A percentile compares a stretch with the other conserved stretches of the same genome.
Conservation (phyloP, 1,284 basidiomycete genomes). For the Inonotus obliquus region DNA sequence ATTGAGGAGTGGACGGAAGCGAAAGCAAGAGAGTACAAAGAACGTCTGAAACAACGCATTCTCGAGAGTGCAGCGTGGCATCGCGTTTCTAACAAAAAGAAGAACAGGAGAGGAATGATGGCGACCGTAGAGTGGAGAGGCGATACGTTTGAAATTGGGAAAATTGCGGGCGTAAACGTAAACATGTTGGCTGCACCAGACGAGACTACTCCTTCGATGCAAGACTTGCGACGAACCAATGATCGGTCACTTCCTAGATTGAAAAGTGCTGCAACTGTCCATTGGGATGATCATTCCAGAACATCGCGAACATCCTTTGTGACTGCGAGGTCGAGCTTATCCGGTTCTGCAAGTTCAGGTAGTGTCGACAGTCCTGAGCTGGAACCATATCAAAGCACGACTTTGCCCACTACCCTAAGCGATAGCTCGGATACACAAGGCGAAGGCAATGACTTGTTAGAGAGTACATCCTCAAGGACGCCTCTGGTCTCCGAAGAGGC, state of each 20-base stretch:
- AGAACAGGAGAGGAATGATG: conserved; percentile 30
- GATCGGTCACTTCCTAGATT: not conserved
- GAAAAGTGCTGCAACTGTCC: conserved; percentile 7
- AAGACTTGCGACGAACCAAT: not conserved
- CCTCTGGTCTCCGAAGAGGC: conserved; percentile 14
- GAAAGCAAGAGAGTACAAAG: conserved; percentile 43
- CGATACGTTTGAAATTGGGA: conserved; percentile 69
- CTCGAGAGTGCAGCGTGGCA: conserved; percentile 39
- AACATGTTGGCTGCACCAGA: conserved; percentile 34
- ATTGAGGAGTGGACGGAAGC: conserved; percentile 61
- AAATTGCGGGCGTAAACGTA: conserved; percentile 47
- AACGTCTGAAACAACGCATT: conserved; percentile 60
- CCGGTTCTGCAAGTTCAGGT: not conserved
- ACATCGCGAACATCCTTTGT: not conserved
- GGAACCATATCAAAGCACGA: not conserved
- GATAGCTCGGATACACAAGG: conserved; percentile 2
- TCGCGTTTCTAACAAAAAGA: conserved; percentile 37
- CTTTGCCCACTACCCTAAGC: not conserved
- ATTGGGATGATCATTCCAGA: conserved; percentile 4
- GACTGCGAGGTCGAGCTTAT: not conserved
- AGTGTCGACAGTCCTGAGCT: not conserved
- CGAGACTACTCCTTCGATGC: not conserved
- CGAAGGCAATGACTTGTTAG: not conserved
- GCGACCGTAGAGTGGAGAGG: conserved; percentile 56
- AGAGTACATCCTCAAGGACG: conserved; percentile 22